Percentiles rank a stretch among this genome's conserved stretches.
Conservation (phyloP, 2,329 filamentous ascomycete species). For the Penicillium oxalicum region DNA sequence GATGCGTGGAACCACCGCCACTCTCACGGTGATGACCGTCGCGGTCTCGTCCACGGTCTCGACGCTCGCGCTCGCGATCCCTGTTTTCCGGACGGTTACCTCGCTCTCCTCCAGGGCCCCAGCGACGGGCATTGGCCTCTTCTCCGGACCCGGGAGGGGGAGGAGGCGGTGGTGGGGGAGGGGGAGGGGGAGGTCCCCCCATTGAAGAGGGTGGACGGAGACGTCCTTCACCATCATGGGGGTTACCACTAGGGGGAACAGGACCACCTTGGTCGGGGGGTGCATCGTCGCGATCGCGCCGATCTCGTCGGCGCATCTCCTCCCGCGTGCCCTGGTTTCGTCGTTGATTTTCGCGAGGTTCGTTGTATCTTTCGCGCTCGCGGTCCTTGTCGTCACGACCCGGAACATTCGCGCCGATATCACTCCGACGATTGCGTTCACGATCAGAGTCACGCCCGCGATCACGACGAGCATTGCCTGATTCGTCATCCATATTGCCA, state of each 20-base stretch:
- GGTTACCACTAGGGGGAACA: constrained; percentile 3
- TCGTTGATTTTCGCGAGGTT: not conserved
- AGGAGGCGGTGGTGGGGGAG: constrained; percentile 23
- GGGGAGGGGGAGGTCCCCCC: constrained; percentile 25
- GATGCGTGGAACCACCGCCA: constrained; percentile 24
- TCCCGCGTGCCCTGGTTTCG: constrained; percentile 30
- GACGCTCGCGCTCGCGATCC: constrained; percentile 25
- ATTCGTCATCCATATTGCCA: constrained; percentile 20
- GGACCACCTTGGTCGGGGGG: constrained; percentile 15
- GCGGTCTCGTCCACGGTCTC: constrained; percentile 25
- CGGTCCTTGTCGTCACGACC: constrained; percentile 20
- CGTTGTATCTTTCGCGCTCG: constrained; percentile 17
- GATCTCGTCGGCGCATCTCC: constrained; percentile 31
- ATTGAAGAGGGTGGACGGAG: constrained; percentile 30
- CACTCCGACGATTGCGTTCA: constrained; percentile 32
- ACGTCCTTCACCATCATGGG: constrained; percentile 30
- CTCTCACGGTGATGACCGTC: constrained; percentile 25
- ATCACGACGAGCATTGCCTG: constrained; percentile 26
- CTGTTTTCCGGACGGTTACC: constrained; percentile 24
- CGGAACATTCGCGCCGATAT: constrained; percentile 18
- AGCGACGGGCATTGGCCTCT: constrained; percentile 31
- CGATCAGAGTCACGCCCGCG: constrained; percentile 29
- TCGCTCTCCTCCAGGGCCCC: constrained; percentile 31
- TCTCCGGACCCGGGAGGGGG: constrained; percentile 19
- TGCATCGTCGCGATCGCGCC: constrained; percentile 33